Evolutionary conservation across 2,329 filamentous ascomycete genomes (phyloP), one percentile per base, ranked within the genome.

Genomic region (Colletotrichum brevisporum): DNA sequence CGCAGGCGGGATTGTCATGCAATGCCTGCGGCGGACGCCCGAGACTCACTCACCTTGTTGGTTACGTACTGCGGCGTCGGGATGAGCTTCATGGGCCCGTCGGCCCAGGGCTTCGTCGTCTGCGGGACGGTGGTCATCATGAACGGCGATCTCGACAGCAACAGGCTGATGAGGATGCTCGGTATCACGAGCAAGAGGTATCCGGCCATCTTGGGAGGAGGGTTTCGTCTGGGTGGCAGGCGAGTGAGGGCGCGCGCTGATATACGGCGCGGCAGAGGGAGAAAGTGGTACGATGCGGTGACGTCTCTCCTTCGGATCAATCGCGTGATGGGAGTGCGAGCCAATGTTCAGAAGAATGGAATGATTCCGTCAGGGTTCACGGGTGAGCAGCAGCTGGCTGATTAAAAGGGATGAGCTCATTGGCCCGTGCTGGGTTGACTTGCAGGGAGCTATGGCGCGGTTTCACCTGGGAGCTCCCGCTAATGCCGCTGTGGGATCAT

Each of bases 51-150:
- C 47, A 86, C 85, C 81, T 86, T 86, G 69, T 84, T 83, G 3
- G 85, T 86, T 74, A 82, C 80, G 71, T 81, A 86, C 69, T 86
- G 83, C 18, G 87, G 87, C 63, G 87, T 89, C 3, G 79, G 77
- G 52, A 90, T 82, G 65, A 90, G 80, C 75, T 82, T 81, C 76
- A 89, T 83, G 41, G 88, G 88, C 43, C 79, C 77, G 74, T 89
- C 86, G 2, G 87, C 88, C 88, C 88, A 90, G 36, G 67, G 70
- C 62, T 74, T 74, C n/a, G 72, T 76, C 24, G 75, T 79, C 27
- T 75, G 71, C 59, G 26, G 74, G 79, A 73, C 81, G 16, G 73
- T 80, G 13, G 74, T 73, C 72, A 82, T 79, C 65, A 76, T 74
- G 73, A 74, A 77, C 1, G 81, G 81, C 16, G 80, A 81, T 65